Evolutionary conservation across 2,329 filamentous ascomycete genomes (phyloP).

Genomic region (Helotiales sp.): DNA sequence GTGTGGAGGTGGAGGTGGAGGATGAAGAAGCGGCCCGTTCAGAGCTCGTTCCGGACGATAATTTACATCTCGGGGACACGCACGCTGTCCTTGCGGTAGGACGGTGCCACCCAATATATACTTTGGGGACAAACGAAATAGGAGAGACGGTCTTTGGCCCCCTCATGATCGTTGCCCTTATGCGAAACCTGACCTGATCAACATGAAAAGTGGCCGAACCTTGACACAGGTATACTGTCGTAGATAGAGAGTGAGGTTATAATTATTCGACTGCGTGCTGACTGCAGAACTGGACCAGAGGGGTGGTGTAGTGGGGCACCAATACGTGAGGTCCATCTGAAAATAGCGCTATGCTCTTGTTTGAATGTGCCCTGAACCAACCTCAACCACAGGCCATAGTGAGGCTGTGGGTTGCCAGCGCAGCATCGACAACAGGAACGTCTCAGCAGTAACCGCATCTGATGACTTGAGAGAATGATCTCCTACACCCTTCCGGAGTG

Average conservation of each 20-base stretch:
- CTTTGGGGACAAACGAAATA: background rate
- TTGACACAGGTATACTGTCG: too few species aligned
- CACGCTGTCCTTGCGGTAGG: background rate
- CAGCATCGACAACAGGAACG: slow-evolving; percentile 7
- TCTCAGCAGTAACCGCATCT: background rate
- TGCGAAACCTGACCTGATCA: background rate
- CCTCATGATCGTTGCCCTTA: background rate
- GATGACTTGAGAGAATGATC: background rate
- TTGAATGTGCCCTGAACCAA: background rate
- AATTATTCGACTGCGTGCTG: slow-evolving; percentile 10
- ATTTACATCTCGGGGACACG: background rate
- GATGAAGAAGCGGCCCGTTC: background rate
- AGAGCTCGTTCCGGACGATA: background rate
- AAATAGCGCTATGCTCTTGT: slow-evolving; percentile 12
- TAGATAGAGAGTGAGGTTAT: background rate
- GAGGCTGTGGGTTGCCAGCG: slow-evolving; percentile 17
- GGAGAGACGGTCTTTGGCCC: background rate
- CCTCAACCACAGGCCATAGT: background rate
- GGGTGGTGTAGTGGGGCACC: background rate
- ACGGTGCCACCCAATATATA: too few species aligned
- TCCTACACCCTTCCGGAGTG: background rate
- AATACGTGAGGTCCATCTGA: slow-evolving; percentile 9
- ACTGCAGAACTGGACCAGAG: slow-evolving; percentile 5
- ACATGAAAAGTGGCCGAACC: background rate
- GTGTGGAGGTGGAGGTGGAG: background rate